Evolutionary conservation across 345 rosid genomes (phyloP).

Genomic region (Stellera chamaejasme): DNA sequence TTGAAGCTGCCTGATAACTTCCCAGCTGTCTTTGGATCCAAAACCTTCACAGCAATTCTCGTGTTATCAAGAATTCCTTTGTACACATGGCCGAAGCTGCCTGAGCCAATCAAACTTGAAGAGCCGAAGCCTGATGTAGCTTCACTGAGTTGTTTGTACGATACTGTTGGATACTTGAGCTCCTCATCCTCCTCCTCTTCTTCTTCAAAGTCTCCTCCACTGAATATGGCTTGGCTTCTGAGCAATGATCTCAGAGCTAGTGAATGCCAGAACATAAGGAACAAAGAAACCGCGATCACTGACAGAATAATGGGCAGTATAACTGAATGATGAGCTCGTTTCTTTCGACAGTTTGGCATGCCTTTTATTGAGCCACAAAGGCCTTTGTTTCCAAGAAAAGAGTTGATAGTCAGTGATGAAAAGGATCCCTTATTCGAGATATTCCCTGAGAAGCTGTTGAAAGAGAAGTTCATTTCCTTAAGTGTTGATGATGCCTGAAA

Average conservation of each 20-base stretch:
- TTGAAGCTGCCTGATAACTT: constrained; percentile 59
- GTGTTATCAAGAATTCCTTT: constrained; percentile 69
- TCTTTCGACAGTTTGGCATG: constrained; percentile 54
- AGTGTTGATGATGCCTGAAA: constrained; percentile 57
- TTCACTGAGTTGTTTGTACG: constrained; percentile 55
- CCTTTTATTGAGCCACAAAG: constrained; percentile 76
- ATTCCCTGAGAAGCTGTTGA: constrained; percentile 62
- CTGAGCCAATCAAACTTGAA: constrained; percentile 74
- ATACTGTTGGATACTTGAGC: constrained; percentile 50
- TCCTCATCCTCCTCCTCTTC: constrained; percentile 45
- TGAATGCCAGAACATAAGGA: constrained; percentile 43
- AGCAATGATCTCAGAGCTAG: constrained; percentile 35
- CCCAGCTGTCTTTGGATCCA: constrained; percentile 39
- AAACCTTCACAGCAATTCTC: constrained; percentile 74
- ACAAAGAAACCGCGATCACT: constrained; percentile 33
- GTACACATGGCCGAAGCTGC: constrained; percentile 79
- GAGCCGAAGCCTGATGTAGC: constrained; percentile 74
- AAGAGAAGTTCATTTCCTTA: constrained; percentile 59
- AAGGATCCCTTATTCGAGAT: constrained; percentile 58
- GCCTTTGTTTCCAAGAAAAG: constrained; percentile 59
- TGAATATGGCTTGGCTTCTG: constrained; percentile 22
- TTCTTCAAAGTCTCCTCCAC: constrained; percentile 33
- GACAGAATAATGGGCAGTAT: constrained; percentile 50
- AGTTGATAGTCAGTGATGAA: constrained; percentile 42
- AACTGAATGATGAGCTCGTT: constrained; percentile 23